These are phyloP conservation scores for Lotmaria passim DNA, from an alignment of 208 protist species.

Conservation along the genomic window DNA sequence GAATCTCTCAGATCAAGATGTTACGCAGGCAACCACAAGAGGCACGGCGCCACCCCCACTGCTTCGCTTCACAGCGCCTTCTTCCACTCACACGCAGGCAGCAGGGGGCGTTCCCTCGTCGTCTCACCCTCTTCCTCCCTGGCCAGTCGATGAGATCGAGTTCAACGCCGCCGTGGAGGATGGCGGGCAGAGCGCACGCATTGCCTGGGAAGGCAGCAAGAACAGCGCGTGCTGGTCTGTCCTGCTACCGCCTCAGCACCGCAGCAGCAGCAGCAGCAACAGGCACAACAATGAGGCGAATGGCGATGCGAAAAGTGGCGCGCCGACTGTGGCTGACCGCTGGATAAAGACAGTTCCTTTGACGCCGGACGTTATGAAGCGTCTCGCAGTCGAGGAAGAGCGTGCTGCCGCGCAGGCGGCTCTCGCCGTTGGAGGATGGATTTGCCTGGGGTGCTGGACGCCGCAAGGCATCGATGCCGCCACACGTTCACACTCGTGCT, in stretches of 20 bases:
- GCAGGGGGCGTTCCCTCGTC: not conserved
- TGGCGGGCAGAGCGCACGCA: slow-evolving; percentile 63
- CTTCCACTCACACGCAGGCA: not conserved
- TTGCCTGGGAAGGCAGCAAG: slow-evolving; percentile 12
- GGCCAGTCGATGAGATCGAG: slow-evolving; percentile 71
- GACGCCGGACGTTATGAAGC: slow-evolving; percentile 8
- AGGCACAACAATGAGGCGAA: not conserved
- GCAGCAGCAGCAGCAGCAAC: not conserved
- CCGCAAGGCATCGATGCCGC: slow-evolving; percentile 25
- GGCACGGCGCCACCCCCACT: too few relatives aligned
- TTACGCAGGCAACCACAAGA: too few relatives aligned
- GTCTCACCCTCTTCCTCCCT: slow-evolving; percentile 45
- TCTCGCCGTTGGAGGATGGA: slow-evolving; percentile 54
- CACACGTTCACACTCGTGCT: not conserved
- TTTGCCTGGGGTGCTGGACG: slow-evolving; percentile 54
- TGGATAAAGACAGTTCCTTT: slow-evolving; percentile 9
- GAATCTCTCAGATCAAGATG: too few relatives aligned
- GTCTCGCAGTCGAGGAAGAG: slow-evolving; percentile 25
- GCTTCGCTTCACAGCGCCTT: not conserved
- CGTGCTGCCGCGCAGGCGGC: slow-evolving; percentile 37
- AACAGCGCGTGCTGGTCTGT: too few relatives aligned
- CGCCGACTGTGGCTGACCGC: too few relatives aligned
- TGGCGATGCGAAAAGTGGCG: not conserved
- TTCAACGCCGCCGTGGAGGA: slow-evolving; percentile 55
- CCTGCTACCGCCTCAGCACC: not conserved